These are phyloP conservation scores for Gliomastix tumulicola DNA, from an alignment of 2,329 filamentous ascomycete species.

Conservation along the genomic window DNA sequence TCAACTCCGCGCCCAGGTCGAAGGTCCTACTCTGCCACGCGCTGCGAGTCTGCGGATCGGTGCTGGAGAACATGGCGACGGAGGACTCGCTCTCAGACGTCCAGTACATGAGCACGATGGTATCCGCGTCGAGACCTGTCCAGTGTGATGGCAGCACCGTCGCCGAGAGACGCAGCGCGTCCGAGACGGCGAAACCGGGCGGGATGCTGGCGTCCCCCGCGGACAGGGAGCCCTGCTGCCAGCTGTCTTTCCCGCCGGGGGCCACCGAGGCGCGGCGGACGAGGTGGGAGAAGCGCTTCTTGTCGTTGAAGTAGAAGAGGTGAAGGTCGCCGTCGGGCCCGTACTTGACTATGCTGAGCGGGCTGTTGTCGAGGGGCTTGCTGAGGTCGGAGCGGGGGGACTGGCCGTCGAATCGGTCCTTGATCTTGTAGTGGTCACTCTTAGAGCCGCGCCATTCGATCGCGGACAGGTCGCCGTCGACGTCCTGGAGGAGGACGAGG, in stretches of 20 bases:
- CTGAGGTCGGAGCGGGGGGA: too few relatives aligned
- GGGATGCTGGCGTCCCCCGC: background rate
- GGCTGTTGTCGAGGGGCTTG: constrained; percentile 1
- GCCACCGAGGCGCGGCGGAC: constrained; percentile 1
- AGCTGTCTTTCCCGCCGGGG: background rate
- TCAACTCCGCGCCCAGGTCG: background rate
- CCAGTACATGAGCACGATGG: constrained; percentile 1
- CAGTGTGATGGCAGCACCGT: background rate
- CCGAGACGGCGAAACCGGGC: background rate
- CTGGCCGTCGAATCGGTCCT: background rate
- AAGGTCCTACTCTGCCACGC: background rate
- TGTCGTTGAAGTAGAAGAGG: constrained; percentile 3
- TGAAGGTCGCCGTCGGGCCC: background rate
- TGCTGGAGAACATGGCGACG: background rate
- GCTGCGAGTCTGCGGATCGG: background rate
- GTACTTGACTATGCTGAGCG: background rate
- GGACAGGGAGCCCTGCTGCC: background rate
- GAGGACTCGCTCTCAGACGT: background rate
- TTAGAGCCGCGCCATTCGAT: constrained; percentile 3
- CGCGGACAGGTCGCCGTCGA: background rate
- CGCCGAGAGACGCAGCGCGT: background rate
- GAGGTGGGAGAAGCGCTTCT: background rate
- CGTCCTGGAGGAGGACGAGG: constrained; percentile 1
- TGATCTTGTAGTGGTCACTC: background rate
- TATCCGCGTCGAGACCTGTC: background rate